Base-by-base conservation (phyloP, 2,329 filamentous ascomycete species). In the Aspergillus caelatus region DNA sequence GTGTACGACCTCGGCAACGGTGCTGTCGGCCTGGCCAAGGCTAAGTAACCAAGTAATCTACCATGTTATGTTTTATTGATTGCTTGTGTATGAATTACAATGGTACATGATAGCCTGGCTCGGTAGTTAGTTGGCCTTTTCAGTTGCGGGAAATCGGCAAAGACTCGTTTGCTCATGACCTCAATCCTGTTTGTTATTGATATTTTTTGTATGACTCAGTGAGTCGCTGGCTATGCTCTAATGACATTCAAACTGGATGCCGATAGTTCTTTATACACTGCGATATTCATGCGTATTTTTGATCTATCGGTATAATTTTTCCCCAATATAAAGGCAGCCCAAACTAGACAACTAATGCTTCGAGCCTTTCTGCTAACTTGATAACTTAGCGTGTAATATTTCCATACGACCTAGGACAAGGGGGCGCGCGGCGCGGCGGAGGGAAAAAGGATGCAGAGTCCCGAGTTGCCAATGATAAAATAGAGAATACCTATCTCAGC, bases 1-100 rank as follows among this genome's bases (percentile, higher is more conserved):
- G 91, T 99, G 76, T 99, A 99, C 78, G 93, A 99, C 81, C 86
- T 97, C 65, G 94, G 92, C 79, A 94, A 91, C 84, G 86, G 90
- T 77, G 89, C 91, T 62, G 93, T 99, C 67, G 94, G 93, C 76
- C 88, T 99, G 73, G 95, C 94, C 74, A 90, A 91, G 82, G 86
- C 94, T 70, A 95, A 93, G 83, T 87, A 86, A 70, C 7, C 67
- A 67, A 58, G 19, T 32, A 52, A 58, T 46, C 41, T 28, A 30
- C 12, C 2, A 62, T 52, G 34, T 14, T 28, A 32, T 55, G 67
- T 36, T 26, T 34, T 14, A 39, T 21, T 39, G 52, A 26, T 52
- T 21, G 16, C 11, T 48, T 21, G 48, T 30, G 23, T 54, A 21
- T 43, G 52, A n/a, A 23, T 39, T n/a, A 55, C 52, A 39, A 55